Percentiles rank a stretch among this genome's conserved stretches.
Evolutionary conservation across 2,329 filamentous ascomycete species (phyloP).

Genomic region (Podosphaera leucotricha): DNA sequence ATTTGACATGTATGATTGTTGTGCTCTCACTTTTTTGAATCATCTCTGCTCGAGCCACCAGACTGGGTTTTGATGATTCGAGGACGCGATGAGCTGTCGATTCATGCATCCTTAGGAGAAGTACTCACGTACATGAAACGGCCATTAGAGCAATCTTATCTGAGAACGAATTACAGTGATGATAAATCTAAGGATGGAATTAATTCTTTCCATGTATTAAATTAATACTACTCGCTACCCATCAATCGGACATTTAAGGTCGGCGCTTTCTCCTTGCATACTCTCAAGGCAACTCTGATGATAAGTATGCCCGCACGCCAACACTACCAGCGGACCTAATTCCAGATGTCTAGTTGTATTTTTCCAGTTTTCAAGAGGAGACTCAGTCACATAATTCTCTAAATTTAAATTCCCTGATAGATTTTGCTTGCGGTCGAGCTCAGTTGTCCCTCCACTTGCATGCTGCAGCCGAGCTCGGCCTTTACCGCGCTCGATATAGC

Average conservation of each 20-base stretch:
- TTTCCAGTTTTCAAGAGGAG: constrained; percentile 1
- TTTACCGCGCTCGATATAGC: constrained; percentile 17
- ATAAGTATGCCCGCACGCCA: constrained; percentile 49
- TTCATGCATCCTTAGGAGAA: too few relatives aligned
- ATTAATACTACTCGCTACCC: too few relatives aligned
- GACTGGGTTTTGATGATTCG: too few relatives aligned
- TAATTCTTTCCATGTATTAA: too few relatives aligned
- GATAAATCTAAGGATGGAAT: too few relatives aligned
- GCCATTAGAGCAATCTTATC: too few relatives aligned
- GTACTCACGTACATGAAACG: too few relatives aligned
- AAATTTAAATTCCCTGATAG: constrained; percentile 6
- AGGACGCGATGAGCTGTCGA: too few relatives aligned
- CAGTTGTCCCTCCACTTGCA: constrained; percentile 8
- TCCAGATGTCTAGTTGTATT: constrained; percentile 22
- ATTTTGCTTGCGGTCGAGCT: constrained; percentile 6
- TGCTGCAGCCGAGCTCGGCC: constrained; percentile 18
- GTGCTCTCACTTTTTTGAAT: too few relatives aligned
- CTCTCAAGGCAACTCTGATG: constrained; percentile 47
- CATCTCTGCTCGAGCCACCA: too few relatives aligned
- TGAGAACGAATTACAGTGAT: too few relatives aligned
- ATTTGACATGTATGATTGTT: too few relatives aligned
- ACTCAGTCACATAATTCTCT: neutral
- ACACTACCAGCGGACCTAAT: constrained; percentile 40
- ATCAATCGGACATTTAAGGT: constrained; percentile 20
- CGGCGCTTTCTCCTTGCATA: constrained; percentile 29